A percentile compares a stretch with the other conserved stretches of the same genome.
These are phyloP conservation scores for Fusarium protoensiforme DNA, from an alignment of 2,329 filamentous ascomycete species.

Conservation along the genomic window DNA sequence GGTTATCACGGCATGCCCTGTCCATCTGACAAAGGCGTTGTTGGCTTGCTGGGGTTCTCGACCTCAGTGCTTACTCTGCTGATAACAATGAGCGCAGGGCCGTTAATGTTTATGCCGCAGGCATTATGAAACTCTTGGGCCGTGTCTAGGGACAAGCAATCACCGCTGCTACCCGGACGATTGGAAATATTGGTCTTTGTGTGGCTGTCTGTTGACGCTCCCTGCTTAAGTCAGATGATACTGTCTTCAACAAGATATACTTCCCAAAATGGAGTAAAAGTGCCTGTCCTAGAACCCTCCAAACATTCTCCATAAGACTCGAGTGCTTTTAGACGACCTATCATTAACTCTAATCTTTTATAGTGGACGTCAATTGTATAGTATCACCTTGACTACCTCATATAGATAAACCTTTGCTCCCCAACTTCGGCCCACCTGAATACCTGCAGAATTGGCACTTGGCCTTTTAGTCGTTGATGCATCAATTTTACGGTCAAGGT, in stretches of 20 bases:
- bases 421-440: neutral
- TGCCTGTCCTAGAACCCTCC: neutral
- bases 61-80: neutral
- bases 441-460: neutral
- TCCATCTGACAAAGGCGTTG: neutral
- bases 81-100: neutral
- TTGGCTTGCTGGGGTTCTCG: neutral
- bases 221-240: neutral
- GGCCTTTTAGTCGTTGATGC: neutral
- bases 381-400: neutral
- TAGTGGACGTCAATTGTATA: neutral
- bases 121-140: neutral
- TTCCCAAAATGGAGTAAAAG: neutral
- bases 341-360: neutral
- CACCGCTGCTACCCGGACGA: neutral
- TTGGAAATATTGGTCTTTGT: neutral
- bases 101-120: fast-evolving
- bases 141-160: neutral
- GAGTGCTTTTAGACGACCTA: neutral
- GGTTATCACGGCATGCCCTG: neutral
- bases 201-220: neutral
- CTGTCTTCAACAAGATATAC: neutral
- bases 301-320: neutral
- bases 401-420: neutral
- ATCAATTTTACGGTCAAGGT: too few species aligned